Conservation (phyloP, 2,329 filamentous ascomycete species). For the Ceratocystis alfenasii region DNA sequence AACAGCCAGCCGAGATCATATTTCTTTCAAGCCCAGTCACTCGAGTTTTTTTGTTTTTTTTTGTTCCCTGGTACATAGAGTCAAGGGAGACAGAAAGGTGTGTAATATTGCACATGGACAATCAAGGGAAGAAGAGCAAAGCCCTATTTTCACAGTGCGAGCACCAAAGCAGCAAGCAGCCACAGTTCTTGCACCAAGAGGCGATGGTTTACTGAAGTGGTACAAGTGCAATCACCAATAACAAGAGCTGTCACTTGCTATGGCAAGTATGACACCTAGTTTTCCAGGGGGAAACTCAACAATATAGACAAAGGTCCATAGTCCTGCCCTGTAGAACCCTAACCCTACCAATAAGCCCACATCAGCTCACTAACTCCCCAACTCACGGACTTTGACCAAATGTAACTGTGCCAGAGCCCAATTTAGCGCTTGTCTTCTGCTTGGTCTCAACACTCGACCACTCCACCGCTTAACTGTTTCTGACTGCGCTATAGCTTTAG, state of each 20-base stretch:
- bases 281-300: constrained; percentile 1
- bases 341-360: background rate
- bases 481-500: background rate
- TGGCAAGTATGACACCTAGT: background rate
- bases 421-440: background rate
- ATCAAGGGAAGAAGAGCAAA: too few relatives aligned
- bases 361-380: background rate
- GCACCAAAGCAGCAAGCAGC: too few relatives aligned
- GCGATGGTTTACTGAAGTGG: background rate
- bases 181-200: too few relatives aligned
- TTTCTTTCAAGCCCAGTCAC: too few relatives aligned
- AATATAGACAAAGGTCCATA: too few relatives aligned
- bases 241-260: background rate
- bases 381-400: too few relatives aligned
- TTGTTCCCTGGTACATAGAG: too few relatives aligned
- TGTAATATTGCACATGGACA: too few relatives aligned
- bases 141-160: too few relatives aligned
- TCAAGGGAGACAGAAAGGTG: too few relatives aligned
- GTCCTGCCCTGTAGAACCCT: background rate
- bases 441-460: background rate
- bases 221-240: background rate
- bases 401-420: too few relatives aligned
- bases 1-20: background rate
- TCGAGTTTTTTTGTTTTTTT: too few relatives aligned
- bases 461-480: background rate